A percentile compares a stretch with the other conserved stretches of the same genome.
Evolutionary conservation across 257 asterid genomes (phyloP).

Genomic region (Anisodus acutangulus): DNA sequence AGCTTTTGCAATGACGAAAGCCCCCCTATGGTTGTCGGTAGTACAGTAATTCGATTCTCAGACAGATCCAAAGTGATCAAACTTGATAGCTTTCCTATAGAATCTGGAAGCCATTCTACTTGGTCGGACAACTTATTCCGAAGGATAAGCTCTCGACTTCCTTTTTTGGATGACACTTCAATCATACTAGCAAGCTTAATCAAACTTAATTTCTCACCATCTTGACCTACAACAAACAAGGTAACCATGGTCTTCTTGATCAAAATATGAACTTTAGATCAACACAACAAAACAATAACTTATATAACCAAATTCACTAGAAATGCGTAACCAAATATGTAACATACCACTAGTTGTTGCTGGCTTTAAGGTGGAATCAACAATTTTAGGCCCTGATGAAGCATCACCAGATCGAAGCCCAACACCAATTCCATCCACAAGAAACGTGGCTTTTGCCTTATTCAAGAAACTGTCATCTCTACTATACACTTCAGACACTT

Average conservation of each 20-base stretch:
- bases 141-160: conserved; percentile 62
- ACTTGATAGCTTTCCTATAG: conserved; percentile 76
- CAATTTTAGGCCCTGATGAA: conserved; percentile 52
- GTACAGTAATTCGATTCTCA: conserved; percentile 66
- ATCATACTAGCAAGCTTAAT: conserved; percentile 82
- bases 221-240: conserved; percentile 61
- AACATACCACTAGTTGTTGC: conserved; percentile 53
- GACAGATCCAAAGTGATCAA: conserved; percentile 73
- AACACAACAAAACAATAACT: conserved; percentile 14
- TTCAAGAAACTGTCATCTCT: conserved; percentile 74
- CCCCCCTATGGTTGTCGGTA: conserved; percentile 72
- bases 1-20: conserved; percentile 61
- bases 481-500: conserved; percentile 48
- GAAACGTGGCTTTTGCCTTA: conserved; percentile 56
- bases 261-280: conserved; percentile 11
- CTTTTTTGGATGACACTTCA: conserved; percentile 80
- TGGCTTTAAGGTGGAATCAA: conserved; percentile 73
- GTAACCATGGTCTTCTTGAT: conserved; percentile 30
- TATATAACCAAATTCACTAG: background rate
- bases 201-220: conserved; percentile 75
- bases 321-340: background rate
- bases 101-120: conserved; percentile 94
- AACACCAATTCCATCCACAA: conserved; percentile 49
- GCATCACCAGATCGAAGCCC: conserved; percentile 47
- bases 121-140: conserved; percentile 70